Conservation (phyloP, 2,329 filamentous ascomycete species). For the Paraconiothyrium sp. region DNA sequence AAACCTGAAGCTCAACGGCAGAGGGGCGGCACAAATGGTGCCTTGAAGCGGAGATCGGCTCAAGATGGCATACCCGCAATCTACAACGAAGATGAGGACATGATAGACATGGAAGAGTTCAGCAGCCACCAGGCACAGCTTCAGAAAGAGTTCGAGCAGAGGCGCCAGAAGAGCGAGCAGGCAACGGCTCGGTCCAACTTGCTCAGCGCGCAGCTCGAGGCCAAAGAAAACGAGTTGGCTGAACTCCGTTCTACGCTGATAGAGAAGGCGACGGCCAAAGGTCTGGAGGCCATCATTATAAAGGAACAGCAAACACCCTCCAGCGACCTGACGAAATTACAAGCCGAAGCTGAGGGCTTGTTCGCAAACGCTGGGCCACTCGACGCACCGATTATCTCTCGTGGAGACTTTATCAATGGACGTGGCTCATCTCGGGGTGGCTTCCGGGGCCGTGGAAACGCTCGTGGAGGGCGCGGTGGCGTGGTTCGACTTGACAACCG, state of each 20-base stretch:
- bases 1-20: slow-evolving; percentile 53
- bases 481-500: slow-evolving; percentile 77
- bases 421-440: not conserved
- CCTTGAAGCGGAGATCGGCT: not conserved
- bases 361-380: slow-evolving; percentile 65
- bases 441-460: slow-evolving; percentile 54
- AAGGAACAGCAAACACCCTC: slow-evolving; percentile 22
- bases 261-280: slow-evolving; percentile 50
- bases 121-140: slow-evolving; percentile 74
- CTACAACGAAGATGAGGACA: slow-evolving; percentile 55
- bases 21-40: slow-evolving; percentile 13
- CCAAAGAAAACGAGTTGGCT: slow-evolving; percentile 71
- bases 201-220: slow-evolving; percentile 70
- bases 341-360: slow-evolving; percentile 68
- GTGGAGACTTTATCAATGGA: not conserved
- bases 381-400: slow-evolving; percentile 24
- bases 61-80: slow-evolving; percentile 22
- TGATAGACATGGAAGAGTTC: slow-evolving; percentile 76
- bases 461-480: slow-evolving; percentile 51
- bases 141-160: slow-evolving; percentile 74
- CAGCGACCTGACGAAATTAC: slow-evolving; percentile 31
- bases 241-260: slow-evolving; percentile 70
- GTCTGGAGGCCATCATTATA: slow-evolving; percentile 6
- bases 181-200: slow-evolving; percentile 70
- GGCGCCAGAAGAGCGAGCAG: slow-evolving; percentile 69